Evolutionary conservation across 768 basidiomycete species (phyloP).

Genomic region (Tricholoma matsutake): DNA sequence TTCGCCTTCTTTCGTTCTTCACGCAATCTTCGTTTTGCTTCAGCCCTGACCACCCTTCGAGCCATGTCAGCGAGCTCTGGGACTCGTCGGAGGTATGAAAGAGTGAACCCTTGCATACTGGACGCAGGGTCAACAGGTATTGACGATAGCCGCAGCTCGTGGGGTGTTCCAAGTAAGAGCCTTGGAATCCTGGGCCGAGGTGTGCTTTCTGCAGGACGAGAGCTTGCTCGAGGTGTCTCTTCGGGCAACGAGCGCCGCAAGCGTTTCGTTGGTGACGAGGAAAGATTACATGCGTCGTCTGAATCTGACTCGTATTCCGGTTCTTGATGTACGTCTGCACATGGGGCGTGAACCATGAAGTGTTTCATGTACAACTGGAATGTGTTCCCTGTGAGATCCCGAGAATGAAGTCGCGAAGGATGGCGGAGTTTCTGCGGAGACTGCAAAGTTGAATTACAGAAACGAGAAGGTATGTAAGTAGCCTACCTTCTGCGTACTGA

Average conservation of each 20-base stretch:
- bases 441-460: conserved; percentile 14
- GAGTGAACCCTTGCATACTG: conserved; percentile 51
- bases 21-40: conserved; percentile 49
- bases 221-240: conserved; percentile 24
- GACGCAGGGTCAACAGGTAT: neutral
- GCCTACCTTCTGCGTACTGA: conserved; percentile 5
- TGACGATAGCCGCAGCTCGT: neutral
- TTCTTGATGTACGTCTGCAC: conserved; percentile 6
- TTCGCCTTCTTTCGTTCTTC: conserved; percentile 45
- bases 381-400: conserved; percentile 66
- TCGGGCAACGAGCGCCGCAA: conserved; percentile 5
- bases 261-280: conserved; percentile 9
- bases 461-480: neutral
- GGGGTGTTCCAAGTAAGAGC: conserved; percentile 5
- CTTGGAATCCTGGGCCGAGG: conserved; percentile 22
- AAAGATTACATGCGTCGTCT: neutral
- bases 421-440: conserved; percentile 59
- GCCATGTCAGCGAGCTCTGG: conserved; percentile 69
- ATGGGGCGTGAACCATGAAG: conserved; percentile 63
- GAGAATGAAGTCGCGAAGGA: conserved; percentile 63
- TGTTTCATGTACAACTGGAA: conserved; percentile 78
- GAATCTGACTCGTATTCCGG: conserved; percentile 14
- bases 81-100: conserved; percentile 75
- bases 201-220: conserved; percentile 12
- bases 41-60: conserved; percentile 59